Evolutionary conservation across 129 eudicot species (phyloP), one percentile per base, ranked within the genome.

Genomic region (Mikania micrantha): DNA sequence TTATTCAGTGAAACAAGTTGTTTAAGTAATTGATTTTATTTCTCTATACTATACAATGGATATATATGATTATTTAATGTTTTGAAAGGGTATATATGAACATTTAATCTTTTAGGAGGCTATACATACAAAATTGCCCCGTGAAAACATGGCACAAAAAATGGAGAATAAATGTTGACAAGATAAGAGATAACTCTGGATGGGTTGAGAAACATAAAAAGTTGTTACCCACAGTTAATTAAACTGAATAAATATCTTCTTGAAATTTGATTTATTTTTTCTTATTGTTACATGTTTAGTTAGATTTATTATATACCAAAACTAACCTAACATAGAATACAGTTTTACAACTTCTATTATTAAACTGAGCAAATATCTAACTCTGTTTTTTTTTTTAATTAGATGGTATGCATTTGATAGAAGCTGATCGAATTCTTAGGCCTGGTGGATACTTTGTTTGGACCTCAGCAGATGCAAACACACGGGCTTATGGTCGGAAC

Each of bases 361-460:
- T 69, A 5, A 32, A 32, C 36, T 32, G 4, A 32, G 6, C 36
- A 32, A 32, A 32, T 32, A 32, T 32, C 36, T 32, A 3, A 3
- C 6, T 29, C 2, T 29, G 2, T 29, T 29, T 2, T 29, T 59
- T 13, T 73, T 64, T 44, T 48, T 53, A 69, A 67, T 79, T 87
- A 93, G 98, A 86, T 45, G 96, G 96, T 22, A 64, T 81, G 54
- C 88, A 73, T 72, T 69, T 94, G 66, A 64, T 87, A 71, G 99
- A 94, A 81, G 95, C 83, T 17, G 97, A 94, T 78, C 80, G 99
- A 65, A 77, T 94, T 76, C 74, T 94, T 77, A 76, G 95, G 67
- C 99, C 99, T 42, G 99, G 99, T 64, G 99, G 99, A 73, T 94
- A 94, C 69, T 90, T 94, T 81, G 99, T 94, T 32, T 94, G 97